Conservation (phyloP, 176 grass and related monocot genomes). For the Phoenix dactylifera region DNA sequence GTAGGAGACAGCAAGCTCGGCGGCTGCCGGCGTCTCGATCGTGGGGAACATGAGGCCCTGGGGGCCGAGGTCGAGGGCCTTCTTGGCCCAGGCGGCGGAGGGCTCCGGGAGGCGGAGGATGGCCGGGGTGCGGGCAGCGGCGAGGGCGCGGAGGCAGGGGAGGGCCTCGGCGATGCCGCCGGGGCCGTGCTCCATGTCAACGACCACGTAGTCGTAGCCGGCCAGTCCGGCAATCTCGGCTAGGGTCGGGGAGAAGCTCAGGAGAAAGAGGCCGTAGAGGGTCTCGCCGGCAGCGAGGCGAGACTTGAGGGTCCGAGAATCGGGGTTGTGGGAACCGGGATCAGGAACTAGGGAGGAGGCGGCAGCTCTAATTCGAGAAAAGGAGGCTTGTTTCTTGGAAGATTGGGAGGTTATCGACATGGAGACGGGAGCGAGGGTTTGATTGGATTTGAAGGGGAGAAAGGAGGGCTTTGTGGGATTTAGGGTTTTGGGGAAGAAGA, state of each 20-base stretch:
- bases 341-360: constrained; percentile 18
- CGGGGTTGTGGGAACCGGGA: constrained; percentile 19
- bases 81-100: constrained; percentile 73
- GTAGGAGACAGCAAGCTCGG: constrained; percentile 36
- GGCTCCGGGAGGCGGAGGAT: constrained; percentile 65
- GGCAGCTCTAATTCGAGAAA: constrained; percentile 6
- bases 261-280: constrained; percentile 82
- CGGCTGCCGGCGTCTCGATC: constrained; percentile 43
- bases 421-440: constrained; percentile 10
- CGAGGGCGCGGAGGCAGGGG: constrained; percentile 79
- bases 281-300: constrained; percentile 54
- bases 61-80: constrained; percentile 85
- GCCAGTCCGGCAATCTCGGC: constrained; percentile 76
- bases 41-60: constrained; percentile 74
- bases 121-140: constrained; percentile 48
- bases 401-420: constrained; percentile 1
- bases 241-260: constrained; percentile 74
- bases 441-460: constrained; percentile 2
- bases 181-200: constrained; percentile 90
- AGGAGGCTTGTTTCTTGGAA: constrained; percentile 1
- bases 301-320: constrained; percentile 42
- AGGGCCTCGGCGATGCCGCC: constrained; percentile 73
- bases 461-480: constrained; percentile 7
- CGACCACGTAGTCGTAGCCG: constrained; percentile 81
- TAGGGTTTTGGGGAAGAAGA: constrained; percentile 12